Percentiles rank a stretch among this genome's conserved stretches.
Conservation (phyloP, 2,329 filamentous ascomycete species). For the Coniosporium tulheliwenetii region DNA sequence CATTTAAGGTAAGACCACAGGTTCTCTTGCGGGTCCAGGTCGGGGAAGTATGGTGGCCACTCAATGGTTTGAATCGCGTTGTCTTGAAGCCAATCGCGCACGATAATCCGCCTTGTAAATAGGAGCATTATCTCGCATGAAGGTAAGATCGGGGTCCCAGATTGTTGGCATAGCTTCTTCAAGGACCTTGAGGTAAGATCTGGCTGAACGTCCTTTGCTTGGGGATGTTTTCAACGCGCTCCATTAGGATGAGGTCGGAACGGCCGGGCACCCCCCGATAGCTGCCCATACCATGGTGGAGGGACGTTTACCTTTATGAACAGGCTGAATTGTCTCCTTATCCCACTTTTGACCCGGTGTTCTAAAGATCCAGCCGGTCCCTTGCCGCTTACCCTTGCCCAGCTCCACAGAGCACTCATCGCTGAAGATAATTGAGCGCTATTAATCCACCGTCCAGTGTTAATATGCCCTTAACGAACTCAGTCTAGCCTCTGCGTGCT, state of each 20-base stretch:
- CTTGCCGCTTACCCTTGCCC: not conserved
- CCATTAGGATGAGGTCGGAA: not conserved
- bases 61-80: constrained; percentile 6
- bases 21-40: constrained; percentile 12
- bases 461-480: constrained; percentile 3
- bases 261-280: not conserved
- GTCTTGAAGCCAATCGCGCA: constrained; percentile 5
- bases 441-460: constrained; percentile 6
- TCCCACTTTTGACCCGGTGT: not conserved
- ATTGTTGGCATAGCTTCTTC: not conserved
- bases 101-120: constrained; percentile 7
- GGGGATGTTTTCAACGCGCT: not conserved
- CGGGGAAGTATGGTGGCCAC: constrained; percentile 8
- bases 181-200: not conserved
- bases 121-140: constrained; percentile 10
- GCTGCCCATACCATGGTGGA: not conserved
- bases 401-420: constrained; percentile 8
- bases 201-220: not conserved
- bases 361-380: not conserved
- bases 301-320: not conserved
- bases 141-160: not conserved
- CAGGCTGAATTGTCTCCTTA: not conserved
- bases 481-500: constrained; percentile 1
- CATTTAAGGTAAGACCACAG: constrained; percentile 9
- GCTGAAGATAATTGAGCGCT: constrained; percentile 6